Evolutionary conservation across 192 early-diverging fungal genomes (phyloP).

Genomic region (Pilaira anomala): DNA sequence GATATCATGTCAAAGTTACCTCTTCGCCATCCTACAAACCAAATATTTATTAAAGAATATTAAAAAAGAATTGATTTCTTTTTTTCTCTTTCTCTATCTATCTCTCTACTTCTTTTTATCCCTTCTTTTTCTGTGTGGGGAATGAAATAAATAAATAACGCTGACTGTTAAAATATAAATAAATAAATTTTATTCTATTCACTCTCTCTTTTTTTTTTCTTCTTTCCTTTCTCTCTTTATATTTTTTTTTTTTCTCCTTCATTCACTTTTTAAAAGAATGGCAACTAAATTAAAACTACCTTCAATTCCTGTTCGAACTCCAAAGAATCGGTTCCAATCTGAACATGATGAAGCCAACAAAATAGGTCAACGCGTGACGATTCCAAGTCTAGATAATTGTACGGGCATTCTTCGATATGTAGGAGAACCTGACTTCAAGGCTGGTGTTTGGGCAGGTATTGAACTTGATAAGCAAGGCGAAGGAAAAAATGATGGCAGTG

Average conservation of each 20-base stretch:
- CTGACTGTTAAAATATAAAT: conserved; percentile 5
- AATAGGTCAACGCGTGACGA: conserved; percentile 22
- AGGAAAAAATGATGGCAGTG: conserved; percentile 77
- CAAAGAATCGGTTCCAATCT: background rate
- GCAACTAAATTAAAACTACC: background rate
- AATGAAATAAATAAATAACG: background rate
- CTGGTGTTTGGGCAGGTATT: conserved; percentile 76
- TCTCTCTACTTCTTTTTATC: background rate
- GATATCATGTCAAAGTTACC: conserved; percentile 24
- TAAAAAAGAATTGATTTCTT: background rate
- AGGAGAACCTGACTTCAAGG: conserved; percentile 67
- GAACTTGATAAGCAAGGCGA: conserved; percentile 59
- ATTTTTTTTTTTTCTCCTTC: background rate
- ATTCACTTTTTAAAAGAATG: background rate
- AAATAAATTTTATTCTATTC: conserved; percentile 13
- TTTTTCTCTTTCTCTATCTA: background rate
- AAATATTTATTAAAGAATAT: too few relatives aligned
- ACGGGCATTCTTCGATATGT: conserved; percentile 65
- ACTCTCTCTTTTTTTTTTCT: background rate
- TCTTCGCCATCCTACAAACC: conserved; percentile 15
- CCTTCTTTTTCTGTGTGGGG: background rate
- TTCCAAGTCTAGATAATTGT: conserved; percentile 11
- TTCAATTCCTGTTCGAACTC: background rate
- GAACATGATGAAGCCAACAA: background rate
- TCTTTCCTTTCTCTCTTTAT: background rate